These are phyloP conservation scores for Crithidia mellificae DNA, from an alignment of 208 protist species.

Conservation along the genomic window DNA sequence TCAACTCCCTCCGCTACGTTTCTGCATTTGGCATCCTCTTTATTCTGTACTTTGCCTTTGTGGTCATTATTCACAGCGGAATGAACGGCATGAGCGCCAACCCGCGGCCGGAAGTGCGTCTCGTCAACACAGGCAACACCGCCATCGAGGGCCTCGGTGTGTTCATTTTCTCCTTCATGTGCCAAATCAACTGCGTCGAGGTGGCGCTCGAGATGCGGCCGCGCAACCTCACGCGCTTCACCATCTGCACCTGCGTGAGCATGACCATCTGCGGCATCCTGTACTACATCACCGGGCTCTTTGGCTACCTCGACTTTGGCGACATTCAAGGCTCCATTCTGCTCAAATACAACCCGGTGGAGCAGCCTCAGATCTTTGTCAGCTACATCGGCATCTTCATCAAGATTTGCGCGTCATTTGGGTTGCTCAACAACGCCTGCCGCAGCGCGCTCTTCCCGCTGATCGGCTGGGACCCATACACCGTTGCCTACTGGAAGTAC, in stretches of 20 bases:
- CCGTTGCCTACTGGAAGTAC: conserved; percentile 47
- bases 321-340: conserved; percentile 37
- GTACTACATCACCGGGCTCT: conserved; percentile 58
- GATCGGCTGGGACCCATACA: conserved; percentile 30
- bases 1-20: conserved; percentile 70
- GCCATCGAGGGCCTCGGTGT: conserved; percentile 42
- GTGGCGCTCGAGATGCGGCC: conserved; percentile 45
- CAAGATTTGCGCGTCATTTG: conserved; percentile 67
- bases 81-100: conserved; percentile 37
- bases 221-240: conserved; percentile 29
- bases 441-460: conserved; percentile 48
- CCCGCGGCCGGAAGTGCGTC: conserved; percentile 4
- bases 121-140: conserved; percentile 32
- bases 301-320: conserved; percentile 76
- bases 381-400: conserved; percentile 63
- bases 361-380: conserved; percentile 40
- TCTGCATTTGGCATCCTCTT: conserved; percentile 49
- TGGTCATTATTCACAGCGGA: conserved; percentile 49
- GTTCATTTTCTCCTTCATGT: conserved; percentile 64
- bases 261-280: conserved; percentile 52
- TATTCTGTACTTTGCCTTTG: conserved; percentile 55
- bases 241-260: conserved; percentile 22
- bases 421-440: conserved; percentile 40
- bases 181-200: conserved; percentile 57
- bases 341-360: conserved; percentile 62